Conservation (phyloP, 2,329 filamentous ascomycete species). For the Sodiomyces alkalinus region DNA sequence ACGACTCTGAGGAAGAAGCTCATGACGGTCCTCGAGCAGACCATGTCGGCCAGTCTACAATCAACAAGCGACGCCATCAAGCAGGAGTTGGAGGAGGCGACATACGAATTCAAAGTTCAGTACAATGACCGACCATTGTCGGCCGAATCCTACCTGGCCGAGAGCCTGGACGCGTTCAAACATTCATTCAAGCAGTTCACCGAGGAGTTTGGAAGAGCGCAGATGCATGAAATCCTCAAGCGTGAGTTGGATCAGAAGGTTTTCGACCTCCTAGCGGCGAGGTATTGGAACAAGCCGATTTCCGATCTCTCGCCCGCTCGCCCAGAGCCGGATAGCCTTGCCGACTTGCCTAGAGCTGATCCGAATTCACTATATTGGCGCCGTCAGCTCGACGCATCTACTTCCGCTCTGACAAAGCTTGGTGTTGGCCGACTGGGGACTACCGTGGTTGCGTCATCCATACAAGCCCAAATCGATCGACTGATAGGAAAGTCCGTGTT, state of each 20-base stretch:
- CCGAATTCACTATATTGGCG: conserved; percentile 82
- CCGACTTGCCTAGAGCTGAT: conserved; percentile 70
- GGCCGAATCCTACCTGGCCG: conserved; percentile 90
- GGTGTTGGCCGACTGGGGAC: conserved; percentile 88
- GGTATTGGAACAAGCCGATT: conserved; percentile 96
- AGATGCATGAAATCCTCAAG: conserved; percentile 84
- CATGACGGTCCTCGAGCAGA: conserved; percentile 93
- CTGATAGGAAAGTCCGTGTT: conserved; percentile 75
- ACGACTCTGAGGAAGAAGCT: conserved; percentile 82
- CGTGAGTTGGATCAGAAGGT: conserved; percentile 88
- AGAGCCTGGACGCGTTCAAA: conserved; percentile 91
- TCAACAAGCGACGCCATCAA: conserved; percentile 83
- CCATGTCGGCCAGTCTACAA: conserved; percentile 86
- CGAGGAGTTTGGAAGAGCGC: conserved; percentile 72
- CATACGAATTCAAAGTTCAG: conserved; percentile 98
- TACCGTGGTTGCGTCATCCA: conserved; percentile 74
- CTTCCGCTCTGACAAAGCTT: conserved; percentile 79
- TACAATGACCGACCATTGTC: conserved; percentile 94
- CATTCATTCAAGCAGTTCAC: conserved; percentile 93
- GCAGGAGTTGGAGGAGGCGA: conserved; percentile 90
- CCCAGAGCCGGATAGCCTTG: conserved; percentile 56
- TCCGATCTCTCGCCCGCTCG: conserved; percentile 57
- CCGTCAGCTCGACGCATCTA: conserved; percentile 83
- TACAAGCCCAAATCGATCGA: conserved; percentile 69
- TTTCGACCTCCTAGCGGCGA: conserved; percentile 76